These are phyloP conservation scores for Aristolochia fimbriata DNA, from an alignment of 164 flowering plant genomes.

Conservation along the genomic window DNA sequence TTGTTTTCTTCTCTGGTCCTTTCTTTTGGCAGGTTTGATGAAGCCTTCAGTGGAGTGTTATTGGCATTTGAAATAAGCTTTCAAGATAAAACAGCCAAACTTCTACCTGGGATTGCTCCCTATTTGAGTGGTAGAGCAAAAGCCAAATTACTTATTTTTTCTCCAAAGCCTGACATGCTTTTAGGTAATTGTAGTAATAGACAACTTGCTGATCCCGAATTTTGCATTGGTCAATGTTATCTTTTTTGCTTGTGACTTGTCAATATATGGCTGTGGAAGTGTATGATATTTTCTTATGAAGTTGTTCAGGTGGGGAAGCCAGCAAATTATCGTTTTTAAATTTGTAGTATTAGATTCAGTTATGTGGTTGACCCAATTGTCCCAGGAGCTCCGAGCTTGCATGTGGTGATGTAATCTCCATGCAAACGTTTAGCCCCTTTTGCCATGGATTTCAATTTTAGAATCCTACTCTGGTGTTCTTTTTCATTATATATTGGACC, in stretches of 20 bases:
- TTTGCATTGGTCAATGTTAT: neutral
- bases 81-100: constrained; percentile 27
- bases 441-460: no score
- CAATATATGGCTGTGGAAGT: no score
- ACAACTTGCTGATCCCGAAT: neutral
- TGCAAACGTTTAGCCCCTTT: no score
- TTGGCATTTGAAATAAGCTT: constrained; percentile 49
- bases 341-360: neutral
- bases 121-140: constrained; percentile 49
- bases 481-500: no score
- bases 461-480: no score
- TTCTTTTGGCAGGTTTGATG: constrained; percentile 45
- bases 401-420: no score
- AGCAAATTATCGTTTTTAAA: neutral
- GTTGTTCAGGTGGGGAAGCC: neutral
- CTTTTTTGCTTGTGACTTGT: no score
- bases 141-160: constrained; percentile 51
- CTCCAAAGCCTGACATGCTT: constrained; percentile 69
- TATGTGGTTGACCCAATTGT: no score
- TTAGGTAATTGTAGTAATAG: constrained; percentile 42
- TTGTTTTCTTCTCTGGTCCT: no score
- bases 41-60: constrained; percentile 66
- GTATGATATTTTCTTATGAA: neutral
- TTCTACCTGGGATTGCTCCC: constrained; percentile 54
- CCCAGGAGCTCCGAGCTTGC: no score